A percentile compares a stretch with the other conserved stretches of the same genome.
Conservation (phyloP, 2,329 filamentous ascomycete species). For the Leptographium galeiforme region DNA sequence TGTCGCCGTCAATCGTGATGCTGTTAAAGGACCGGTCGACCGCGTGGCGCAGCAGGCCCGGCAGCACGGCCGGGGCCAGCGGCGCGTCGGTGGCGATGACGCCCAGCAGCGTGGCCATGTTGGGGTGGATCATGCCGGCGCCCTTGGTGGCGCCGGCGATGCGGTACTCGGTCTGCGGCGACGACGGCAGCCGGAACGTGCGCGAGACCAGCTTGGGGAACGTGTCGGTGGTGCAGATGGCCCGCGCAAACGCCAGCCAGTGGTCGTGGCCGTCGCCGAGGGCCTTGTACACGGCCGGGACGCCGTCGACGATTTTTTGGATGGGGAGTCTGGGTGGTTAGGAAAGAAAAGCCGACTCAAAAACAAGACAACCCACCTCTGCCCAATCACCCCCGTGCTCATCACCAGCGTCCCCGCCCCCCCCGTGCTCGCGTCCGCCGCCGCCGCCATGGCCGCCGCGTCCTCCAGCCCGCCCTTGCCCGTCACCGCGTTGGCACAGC, state of each 20-base stretch:
- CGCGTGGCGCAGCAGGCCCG: constrained; percentile 56
- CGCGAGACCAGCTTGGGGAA: constrained; percentile 90
- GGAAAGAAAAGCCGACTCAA: too few species aligned
- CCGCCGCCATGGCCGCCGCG: constrained; percentile 68
- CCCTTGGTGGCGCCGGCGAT: constrained; percentile 96
- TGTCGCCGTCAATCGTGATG: constrained; percentile 94
- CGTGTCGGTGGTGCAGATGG: constrained; percentile 96
- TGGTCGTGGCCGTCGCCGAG: constrained; percentile 66
- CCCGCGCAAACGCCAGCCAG: constrained; percentile 76
- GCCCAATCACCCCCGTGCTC: constrained; percentile 96
- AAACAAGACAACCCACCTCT: too few species aligned
- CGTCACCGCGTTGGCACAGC: constrained; percentile 94
- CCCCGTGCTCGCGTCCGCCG: constrained; percentile 53
- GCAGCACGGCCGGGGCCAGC: constrained; percentile 54
- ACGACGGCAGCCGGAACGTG: constrained; percentile 72
- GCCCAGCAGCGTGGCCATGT: constrained; percentile 92
- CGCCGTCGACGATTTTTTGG: constrained; percentile 71
- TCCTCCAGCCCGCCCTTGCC: constrained; percentile 82
- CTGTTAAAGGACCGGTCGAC: constrained; percentile 85
- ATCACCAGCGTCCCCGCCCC: constrained; percentile 65
- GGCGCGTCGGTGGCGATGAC: constrained; percentile 87
- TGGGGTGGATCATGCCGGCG: constrained; percentile 97
- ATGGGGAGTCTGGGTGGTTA: constrained; percentile 63
- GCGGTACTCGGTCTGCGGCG: constrained; percentile 60
- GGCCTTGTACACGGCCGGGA: constrained; percentile 60